Base-by-base conservation (phyloP, 1,139 yeast species). In the Yamadazyma friedrichii region DNA sequence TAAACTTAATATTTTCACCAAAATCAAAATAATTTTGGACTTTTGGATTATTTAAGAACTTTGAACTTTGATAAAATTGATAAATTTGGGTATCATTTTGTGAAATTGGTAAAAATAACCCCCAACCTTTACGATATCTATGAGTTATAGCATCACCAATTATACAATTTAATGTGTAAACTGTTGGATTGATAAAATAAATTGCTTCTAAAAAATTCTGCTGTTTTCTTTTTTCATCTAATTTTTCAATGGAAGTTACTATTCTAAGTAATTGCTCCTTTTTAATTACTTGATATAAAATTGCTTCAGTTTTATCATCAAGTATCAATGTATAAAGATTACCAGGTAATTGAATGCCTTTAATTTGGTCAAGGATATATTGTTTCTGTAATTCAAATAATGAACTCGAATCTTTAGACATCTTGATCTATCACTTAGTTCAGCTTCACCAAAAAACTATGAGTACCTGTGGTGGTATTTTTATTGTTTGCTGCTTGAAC, bases 191-290 rank as follows among this genome's bases (percentile, higher is more conserved):
- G 20, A 67, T 57, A 42, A 72, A 60, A 50, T 72, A 72, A 26
- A 72, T 65, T 17, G 74, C 77, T 46, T 64, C 69, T 52, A 71
- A 55, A 41, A 62, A 69, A 9, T 66, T 55, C 53, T 65, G 72
- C 42, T 57, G 64, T 32, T 64, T 58, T 36, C 76, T 53, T 28
- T 54, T 56, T 16, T 56, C 62, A 45, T 69, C 76, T 13, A 72
- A 54, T 48, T 57, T 57, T 43, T 72, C 78, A 10, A 72, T 56
- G 3, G 72, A 60, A 2, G 77, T 67, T 6, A 72, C 77, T 11
- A 71, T 54, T 32, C 78, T 54, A 11, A 72, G 54, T 31, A 72
- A 50, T 32, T 59, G 63, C 32, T 67, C 74, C 46, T 70, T 70
- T 36, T 65, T 49, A 13, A 70, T 47, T 24, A 70, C 68, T 39